Evolutionary conservation across 257 asterid species (phyloP).

Genomic region (Solanum acaule): DNA sequence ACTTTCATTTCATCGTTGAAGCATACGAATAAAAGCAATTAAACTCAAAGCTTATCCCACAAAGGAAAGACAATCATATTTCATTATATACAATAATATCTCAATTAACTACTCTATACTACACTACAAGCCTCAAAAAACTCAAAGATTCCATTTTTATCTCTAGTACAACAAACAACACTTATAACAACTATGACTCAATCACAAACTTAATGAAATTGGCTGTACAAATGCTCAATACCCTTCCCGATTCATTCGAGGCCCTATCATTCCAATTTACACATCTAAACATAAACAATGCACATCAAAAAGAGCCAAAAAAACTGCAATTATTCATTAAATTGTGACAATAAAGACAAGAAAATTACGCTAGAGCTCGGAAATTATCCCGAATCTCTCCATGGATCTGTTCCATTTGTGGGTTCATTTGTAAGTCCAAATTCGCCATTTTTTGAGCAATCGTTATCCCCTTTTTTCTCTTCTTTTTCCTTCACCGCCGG

Average conservation of each 20-base stretch:
- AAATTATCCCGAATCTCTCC: conserved; percentile 83
- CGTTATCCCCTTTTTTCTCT: not conserved
- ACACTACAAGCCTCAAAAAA: not conserved
- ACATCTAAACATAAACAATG: not conserved
- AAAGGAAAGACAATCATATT: not conserved
- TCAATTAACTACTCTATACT: not conserved
- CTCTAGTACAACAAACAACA: not conserved
- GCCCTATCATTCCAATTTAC: not conserved
- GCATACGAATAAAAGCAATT: not conserved
- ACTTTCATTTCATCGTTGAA: not conserved
- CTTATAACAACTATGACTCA: not conserved
- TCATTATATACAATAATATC: not conserved
- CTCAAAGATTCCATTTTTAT: not conserved
- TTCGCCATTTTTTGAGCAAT: conserved; percentile 21
- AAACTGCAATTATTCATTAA: not conserved
- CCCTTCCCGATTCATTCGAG: not conserved
- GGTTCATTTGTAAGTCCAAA: conserved; percentile 58
- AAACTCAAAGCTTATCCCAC: not conserved
- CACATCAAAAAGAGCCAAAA: not conserved
- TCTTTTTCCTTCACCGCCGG: not conserved
- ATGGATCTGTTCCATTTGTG: conserved; percentile 97
- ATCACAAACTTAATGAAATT: not conserved
- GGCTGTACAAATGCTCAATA: not conserved
- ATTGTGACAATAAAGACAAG: not conserved
- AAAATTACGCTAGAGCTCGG: conserved; percentile 68